phyloP scores from a whole-genome alignment of 108 stramenopile genomes.

The Cyclotella baltica region DNA sequence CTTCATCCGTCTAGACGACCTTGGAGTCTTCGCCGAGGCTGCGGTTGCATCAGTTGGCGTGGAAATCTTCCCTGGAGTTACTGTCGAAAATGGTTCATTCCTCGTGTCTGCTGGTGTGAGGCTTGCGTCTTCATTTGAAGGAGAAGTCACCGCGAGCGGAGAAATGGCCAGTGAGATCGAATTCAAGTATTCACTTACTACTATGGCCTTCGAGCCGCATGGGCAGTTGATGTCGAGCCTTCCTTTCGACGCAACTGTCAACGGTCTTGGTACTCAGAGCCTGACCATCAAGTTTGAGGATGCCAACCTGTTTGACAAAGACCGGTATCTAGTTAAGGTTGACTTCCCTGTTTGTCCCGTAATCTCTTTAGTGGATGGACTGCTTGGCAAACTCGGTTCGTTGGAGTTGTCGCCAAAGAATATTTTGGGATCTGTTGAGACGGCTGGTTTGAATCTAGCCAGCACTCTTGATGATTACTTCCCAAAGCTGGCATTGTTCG shows the following conservation, averaged over 20 bases:
- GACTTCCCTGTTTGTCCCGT: conserved; percentile 32
- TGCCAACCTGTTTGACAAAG: conserved; percentile 21
- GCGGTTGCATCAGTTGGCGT: neutral
- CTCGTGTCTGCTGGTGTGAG: conserved; percentile 15
- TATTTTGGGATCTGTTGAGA: conserved; percentile 16
- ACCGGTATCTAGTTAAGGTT: conserved; percentile 6
- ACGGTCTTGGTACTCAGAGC: conserved; percentile 13
- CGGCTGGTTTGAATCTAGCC: neutral
- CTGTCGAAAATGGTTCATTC: neutral
- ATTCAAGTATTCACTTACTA: neutral
- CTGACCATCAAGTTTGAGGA: conserved; percentile 25
- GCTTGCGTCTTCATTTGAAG: conserved; percentile 11
- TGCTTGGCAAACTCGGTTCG: conserved; percentile 28
- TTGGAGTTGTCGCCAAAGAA: conserved; percentile 20
- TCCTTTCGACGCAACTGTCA: conserved; percentile 14
- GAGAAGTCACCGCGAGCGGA: neutral
- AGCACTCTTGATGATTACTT: conserved; percentile 23
- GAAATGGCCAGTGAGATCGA: neutral
- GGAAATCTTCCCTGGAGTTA: conserved; percentile 14
- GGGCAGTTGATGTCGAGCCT: conserved; percentile 9
- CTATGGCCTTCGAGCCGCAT: conserved; percentile 12
- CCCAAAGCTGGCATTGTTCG: conserved; percentile 14
- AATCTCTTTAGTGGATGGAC: conserved; percentile 11
- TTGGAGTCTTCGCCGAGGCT: conserved; percentile 15
- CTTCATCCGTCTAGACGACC: neutral